A percentile compares a stretch with the other conserved stretches of the same genome.
phyloP scores from a whole-genome alignment of 352 stramenopile species.

The Pythium brassicae region DNA sequence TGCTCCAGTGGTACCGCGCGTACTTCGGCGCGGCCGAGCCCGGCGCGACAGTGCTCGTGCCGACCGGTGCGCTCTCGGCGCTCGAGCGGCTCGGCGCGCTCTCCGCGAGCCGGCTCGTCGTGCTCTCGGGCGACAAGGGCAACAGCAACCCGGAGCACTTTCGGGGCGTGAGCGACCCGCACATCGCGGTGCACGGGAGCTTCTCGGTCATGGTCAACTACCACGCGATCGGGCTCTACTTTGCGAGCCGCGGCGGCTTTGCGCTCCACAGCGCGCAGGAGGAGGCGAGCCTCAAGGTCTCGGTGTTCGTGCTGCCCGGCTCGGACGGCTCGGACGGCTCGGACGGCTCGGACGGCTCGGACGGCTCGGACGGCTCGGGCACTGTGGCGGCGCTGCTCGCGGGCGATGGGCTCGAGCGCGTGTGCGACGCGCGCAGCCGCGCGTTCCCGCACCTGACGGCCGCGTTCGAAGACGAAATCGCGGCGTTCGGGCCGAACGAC shows the following conservation, averaged over 20 bases:
- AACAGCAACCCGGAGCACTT: slow-evolving; percentile 94
- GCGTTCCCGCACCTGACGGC: slow-evolving; percentile 63
- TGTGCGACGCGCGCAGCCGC: slow-evolving; percentile 52
- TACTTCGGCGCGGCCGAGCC: slow-evolving; percentile 60
- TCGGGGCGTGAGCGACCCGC: slow-evolving; percentile 85
- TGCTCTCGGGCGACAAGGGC: slow-evolving; percentile 93
- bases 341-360: background rate
- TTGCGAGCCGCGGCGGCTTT: slow-evolving; percentile 89
- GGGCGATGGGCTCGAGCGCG: slow-evolving; percentile 48
- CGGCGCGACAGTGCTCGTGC: slow-evolving; percentile 85
- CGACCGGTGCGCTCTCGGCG: slow-evolving; percentile 84
- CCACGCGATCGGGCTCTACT: slow-evolving; percentile 90
- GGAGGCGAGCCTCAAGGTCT: slow-evolving; percentile 92
- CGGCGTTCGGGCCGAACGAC: slow-evolving; percentile 91
- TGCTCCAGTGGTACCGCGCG: slow-evolving; percentile 90
- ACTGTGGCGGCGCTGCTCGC: slow-evolving; percentile 46
- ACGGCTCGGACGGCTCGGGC: background rate
- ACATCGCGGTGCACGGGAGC: slow-evolving; percentile 94
- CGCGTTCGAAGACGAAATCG: slow-evolving; percentile 86
- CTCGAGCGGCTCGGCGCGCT: slow-evolving; percentile 68
- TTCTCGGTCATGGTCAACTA: slow-evolving; percentile 97
- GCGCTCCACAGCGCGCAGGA: slow-evolving; percentile 91
- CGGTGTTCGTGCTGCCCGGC: slow-evolving; percentile 72
- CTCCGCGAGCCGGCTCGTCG: slow-evolving; percentile 51
- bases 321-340: background rate